Base-by-base conservation (phyloP, 148 eudicot species). In the Polygonum aviculare region DNA sequence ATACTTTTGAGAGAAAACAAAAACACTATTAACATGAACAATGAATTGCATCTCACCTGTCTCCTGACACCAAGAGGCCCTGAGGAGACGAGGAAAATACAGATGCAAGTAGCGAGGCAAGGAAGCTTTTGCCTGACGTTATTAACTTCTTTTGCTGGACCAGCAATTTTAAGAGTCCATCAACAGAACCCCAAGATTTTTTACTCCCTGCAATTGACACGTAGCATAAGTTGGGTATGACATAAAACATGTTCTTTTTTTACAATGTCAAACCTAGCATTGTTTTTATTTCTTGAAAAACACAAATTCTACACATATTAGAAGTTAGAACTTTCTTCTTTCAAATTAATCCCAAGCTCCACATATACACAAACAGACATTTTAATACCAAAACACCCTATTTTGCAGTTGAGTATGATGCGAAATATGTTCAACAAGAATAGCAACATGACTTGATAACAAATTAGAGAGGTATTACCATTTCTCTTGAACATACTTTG, bases 121-220 rank as follows among this genome's bases (percentile, higher is more conserved):
- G 90, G 72, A 87, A 75, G 74, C 85, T 85, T 79, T 74, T 81
- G 81, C 92, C 97, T 9, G 97, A 95, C 41, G 93, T 51, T 55
- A 95, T 88, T 69, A 92, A 75, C 83, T 85, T 92, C 86, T 87
- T 89, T 78, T 90, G 98, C 84, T 89, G 89, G 82, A 90, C 86
- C 79, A 92, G 71, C 82, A 85, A 73, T 77, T 76, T 77, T 78
- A 92, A 78, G 77, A 95, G 82, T 72, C 87, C 92, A 50, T 88
- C 89, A 36, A 90, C 84, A 72, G 86, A 81, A 74, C 84, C 77
- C 87, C 87, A 80, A 60, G 74, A 74, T 70, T 84, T 88, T 78
- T 76, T 81, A 75, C 69, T 84, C 22, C 96, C 93, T 89, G 83
- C 73, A 57, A 19, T 65, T 65, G 74, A 70, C 47, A 60, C 39